Conservation (phyloP, 163 green algal genomes). For the Scenedesmus sp. region DNA sequence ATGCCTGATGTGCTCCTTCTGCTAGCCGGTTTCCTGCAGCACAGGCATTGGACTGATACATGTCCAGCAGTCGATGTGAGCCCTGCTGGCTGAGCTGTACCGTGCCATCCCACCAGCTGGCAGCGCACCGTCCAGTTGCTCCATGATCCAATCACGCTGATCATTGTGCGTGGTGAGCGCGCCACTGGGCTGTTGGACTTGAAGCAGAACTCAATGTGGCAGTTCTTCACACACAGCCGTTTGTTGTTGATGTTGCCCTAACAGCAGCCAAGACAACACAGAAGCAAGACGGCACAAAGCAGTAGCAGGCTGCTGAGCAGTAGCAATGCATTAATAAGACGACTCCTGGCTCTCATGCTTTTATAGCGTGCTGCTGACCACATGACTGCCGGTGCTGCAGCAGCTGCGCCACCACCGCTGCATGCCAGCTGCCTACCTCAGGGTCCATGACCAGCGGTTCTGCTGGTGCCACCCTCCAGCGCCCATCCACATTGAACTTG, state of each 20-base stretch:
- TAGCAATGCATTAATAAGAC: no score
- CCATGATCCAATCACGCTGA: constrained; percentile 44
- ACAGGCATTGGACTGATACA: not conserved
- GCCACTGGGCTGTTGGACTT: not conserved
- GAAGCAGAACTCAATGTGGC: constrained; percentile 45
- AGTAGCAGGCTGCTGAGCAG: not conserved
- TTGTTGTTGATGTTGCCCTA: constrained; percentile 56
- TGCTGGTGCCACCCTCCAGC: constrained; percentile 25
- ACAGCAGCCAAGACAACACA: not conserved
- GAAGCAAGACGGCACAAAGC: not conserved
- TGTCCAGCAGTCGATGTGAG: not conserved
- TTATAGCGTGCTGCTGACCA: not conserved
- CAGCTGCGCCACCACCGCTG: not conserved
- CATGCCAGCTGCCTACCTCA: not conserved
- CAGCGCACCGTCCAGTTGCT: constrained; percentile 40
- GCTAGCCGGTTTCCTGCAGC: not conserved
- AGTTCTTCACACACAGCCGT: constrained; percentile 41
- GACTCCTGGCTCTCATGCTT: no score
- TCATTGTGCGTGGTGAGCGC: not conserved
- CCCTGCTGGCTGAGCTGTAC: not conserved
- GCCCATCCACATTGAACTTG: constrained; percentile 48
- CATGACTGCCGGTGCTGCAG: not conserved
- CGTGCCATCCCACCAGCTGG: not conserved
- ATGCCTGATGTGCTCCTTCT: not conserved
- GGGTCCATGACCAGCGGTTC: constrained; percentile 51